phyloP scores from a whole-genome alignment of 257 asterid genomes.

The Jaltomata sinuosa region DNA sequence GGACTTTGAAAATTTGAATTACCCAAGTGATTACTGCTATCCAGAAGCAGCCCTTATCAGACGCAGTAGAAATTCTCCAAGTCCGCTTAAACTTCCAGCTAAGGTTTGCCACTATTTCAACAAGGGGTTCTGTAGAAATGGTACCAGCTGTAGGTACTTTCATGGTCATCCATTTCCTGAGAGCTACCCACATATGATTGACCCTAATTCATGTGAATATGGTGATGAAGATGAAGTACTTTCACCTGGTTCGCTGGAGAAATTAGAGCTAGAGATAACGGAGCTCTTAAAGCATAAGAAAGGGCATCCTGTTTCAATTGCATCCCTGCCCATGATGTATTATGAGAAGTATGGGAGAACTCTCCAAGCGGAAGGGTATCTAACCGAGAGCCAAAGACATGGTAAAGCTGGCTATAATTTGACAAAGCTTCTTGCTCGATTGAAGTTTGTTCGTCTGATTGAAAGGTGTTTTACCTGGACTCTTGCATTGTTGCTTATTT shows the following conservation, averaged over 20 bases:
- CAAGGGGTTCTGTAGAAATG: slow-evolving; percentile 85
- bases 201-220: slow-evolving; percentile 30
- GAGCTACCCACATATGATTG: slow-evolving; percentile 19
- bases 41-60: slow-evolving; percentile 32
- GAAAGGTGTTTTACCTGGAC: slow-evolving; percentile 42
- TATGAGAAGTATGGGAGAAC: slow-evolving; percentile 51
- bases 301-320: slow-evolving; percentile 74
- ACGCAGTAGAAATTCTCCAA: slow-evolving; percentile 26
- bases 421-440: slow-evolving; percentile 75
- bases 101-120: slow-evolving; percentile 70
- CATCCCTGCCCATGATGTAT: slow-evolving; percentile 77
- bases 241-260: slow-evolving; percentile 56
- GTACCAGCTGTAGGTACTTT: slow-evolving; percentile 61
- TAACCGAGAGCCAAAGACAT: slow-evolving; percentile 88
- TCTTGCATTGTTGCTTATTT: neutral
- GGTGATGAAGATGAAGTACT: slow-evolving; percentile 40
- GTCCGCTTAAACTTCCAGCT: slow-evolving; percentile 28
- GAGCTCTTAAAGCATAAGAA: slow-evolving; percentile 61
- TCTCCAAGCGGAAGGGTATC: slow-evolving; percentile 80
- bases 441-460: slow-evolving; percentile 57
- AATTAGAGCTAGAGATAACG: slow-evolving; percentile 52
- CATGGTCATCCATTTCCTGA: slow-evolving; percentile 46
- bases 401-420: slow-evolving; percentile 80
- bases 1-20: slow-evolving; percentile 14
- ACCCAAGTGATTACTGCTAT: slow-evolving; percentile 22